Base-by-base conservation (phyloP, 2,329 filamentous ascomycete genomes). In the Aspergillus versicolor region DNA sequence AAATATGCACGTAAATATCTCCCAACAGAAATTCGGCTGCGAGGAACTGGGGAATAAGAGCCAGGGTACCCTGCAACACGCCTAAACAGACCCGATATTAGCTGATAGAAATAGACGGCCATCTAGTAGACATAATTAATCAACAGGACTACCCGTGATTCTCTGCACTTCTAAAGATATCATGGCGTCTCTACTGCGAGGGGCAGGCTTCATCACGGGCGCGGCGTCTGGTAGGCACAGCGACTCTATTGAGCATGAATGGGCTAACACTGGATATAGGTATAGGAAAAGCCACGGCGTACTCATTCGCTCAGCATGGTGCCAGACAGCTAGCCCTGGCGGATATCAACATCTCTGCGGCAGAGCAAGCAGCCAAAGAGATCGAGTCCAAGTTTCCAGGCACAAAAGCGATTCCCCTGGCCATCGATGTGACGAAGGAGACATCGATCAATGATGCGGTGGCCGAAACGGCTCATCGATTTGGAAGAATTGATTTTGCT, bases 401-500 rank as follows among this genome's bases (percentile, higher is more conserved):
- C 6, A 43, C 21, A 8, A 8, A 48, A 19, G 43, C 27, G 17
- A 15, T 59, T 2, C 19, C 48, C 3, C 27, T 59, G 8, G 12
- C 3, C 5, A n/a, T 55, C 27, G 52, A 59, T n/a, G 57, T 59
- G 15, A 41, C 52, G 1, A 37, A 52, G 11, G 45, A 54, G 13
- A 19, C 34, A 5, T 46, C 57, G 19, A 42, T 59, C 5, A 21
- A 48, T 4, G n/a, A 41, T 5, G 52, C 57, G 1, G 38, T 59
- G 2, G 5, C 42, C 15, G 19, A 55, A 44, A 48, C 48, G 3
- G 57, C 41, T 4, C 5, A 11, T 3, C 13, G 6, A 9, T 56
- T 59, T 22, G 44, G 42, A 5, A 13, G 53, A 3, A 56, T 59
- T 5, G 53, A 59, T 15, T 52, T 44, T 24, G 57, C 48, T 3